A percentile compares a stretch with the other conserved stretches of the same genome.
Evolutionary conservation across 2,329 filamentous ascomycete species (phyloP).

Genomic region (Zarea fungicola): DNA sequence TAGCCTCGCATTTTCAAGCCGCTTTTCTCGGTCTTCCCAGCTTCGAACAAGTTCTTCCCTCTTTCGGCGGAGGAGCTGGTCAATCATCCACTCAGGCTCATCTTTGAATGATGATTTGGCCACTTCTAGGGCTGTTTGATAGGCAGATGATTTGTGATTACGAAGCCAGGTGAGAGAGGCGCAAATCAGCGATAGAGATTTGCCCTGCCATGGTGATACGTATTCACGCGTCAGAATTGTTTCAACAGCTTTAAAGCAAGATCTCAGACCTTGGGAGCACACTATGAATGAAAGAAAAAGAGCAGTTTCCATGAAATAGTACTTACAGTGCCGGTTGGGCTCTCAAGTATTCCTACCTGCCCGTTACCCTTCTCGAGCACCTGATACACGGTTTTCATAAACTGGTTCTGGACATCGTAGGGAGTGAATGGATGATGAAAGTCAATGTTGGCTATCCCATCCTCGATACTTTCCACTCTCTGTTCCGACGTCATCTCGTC

Average conservation of each 20-base stretch:
- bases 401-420: slow-evolving; percentile 80
- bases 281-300: neutral
- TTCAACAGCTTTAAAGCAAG: too few relatives aligned
- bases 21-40: slow-evolving; percentile 69
- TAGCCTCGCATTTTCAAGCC: slow-evolving; percentile 59
- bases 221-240: neutral
- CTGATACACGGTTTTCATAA: slow-evolving; percentile 78
- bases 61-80: slow-evolving; percentile 67
- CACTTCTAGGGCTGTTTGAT: slow-evolving; percentile 45
- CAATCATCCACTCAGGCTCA: slow-evolving; percentile 80
- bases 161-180: slow-evolving; percentile 88
- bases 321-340: slow-evolving; percentile 73
- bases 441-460: slow-evolving; percentile 37
- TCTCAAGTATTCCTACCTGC: slow-evolving; percentile 84
- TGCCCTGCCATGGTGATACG: slow-evolving; percentile 60
- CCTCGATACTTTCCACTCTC: slow-evolving; percentile 17
- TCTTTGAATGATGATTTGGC: slow-evolving; percentile 47
- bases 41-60: slow-evolving; percentile 59
- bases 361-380: slow-evolving; percentile 66
- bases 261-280: too few relatives aligned
- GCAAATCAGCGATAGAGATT: slow-evolving; percentile 88
- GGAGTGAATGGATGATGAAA: slow-evolving; percentile 87
- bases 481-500: slow-evolving; percentile 19
- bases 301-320: neutral
- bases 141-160: slow-evolving; percentile 62